These are phyloP conservation scores for Gossypium davidsonii DNA, from an alignment of 441 rosid genomes.

Conservation along the genomic window DNA sequence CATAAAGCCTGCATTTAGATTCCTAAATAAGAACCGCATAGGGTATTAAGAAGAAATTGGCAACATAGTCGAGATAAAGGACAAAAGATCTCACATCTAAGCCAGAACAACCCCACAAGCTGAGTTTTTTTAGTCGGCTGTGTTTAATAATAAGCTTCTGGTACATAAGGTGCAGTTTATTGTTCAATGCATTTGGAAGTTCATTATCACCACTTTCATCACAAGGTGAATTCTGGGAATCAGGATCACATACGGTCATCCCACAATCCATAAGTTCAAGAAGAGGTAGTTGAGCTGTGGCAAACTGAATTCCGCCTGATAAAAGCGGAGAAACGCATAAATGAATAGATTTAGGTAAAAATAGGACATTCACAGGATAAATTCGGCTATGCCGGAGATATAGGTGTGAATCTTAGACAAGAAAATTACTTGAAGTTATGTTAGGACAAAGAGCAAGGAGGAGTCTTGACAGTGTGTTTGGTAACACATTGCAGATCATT, in stretches of 20 bases:
- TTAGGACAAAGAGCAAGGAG: conserved; percentile 91
- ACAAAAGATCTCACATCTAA: conserved; percentile 61
- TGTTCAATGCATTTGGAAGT: conserved; percentile 37
- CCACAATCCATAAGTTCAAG: conserved; percentile 98
- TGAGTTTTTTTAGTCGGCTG: conserved; percentile 65
- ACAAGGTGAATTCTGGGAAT: conserved; percentile 27
- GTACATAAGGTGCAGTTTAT: conserved; percentile 47
- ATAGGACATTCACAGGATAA: not conserved
- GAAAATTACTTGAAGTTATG: conserved; percentile 81
- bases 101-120: conserved; percentile 97
- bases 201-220: conserved; percentile 36
- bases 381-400: not conserved
- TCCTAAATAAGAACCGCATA: conserved; percentile 21
- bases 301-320: conserved; percentile 96
- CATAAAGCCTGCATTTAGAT: conserved; percentile 66
- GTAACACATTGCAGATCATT: conserved; percentile 88
- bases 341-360: not conserved
- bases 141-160: conserved; percentile 92
- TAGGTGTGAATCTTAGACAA: conserved; percentile 10
- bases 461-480: conserved; percentile 66
- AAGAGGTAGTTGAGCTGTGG: conserved; percentile 80
- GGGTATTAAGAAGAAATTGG: not conserved
- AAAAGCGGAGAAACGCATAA: conserved; percentile 1
- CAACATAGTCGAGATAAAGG: not conserved
- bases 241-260: conserved; percentile 71